Percentiles rank a stretch among this genome's conserved stretches.
phyloP scores from a whole-genome alignment of 2,329 filamentous ascomycete genomes.

The Botrytis elliptica region DNA sequence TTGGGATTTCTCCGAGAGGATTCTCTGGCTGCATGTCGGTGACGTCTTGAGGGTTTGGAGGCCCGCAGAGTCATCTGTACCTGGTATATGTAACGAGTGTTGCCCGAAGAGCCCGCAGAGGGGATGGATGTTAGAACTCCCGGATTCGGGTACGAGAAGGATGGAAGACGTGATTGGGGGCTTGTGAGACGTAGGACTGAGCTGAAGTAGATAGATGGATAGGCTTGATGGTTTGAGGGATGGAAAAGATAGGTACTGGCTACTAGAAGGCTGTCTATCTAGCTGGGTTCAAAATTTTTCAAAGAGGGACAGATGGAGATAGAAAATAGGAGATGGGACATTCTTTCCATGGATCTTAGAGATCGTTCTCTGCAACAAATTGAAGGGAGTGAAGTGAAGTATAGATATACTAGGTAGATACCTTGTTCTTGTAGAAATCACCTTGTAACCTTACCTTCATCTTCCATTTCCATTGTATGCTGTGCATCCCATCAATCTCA shows the following conservation, averaged over 20 bases:
- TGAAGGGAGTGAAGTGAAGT: neutral
- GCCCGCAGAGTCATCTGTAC: neutral
- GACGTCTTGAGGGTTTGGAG: neutral
- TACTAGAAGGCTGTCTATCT: neutral
- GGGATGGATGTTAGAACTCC: neutral
- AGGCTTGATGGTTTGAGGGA: neutral
- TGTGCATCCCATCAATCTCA: slow-evolving; percentile 11
- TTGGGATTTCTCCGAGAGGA: neutral
- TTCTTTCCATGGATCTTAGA: neutral
- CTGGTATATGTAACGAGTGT: neutral
- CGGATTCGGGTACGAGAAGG: neutral
- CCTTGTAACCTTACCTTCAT: neutral
- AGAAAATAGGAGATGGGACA: no score
- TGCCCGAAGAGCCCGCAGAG: slow-evolving; percentile 2
- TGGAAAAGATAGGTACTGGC: neutral
- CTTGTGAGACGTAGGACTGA: neutral
- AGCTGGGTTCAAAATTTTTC: neutral
- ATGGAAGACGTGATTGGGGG: neutral
- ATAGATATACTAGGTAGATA: neutral
- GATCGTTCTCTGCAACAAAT: neutral
- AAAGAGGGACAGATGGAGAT: neutral
- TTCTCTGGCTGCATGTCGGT: neutral
- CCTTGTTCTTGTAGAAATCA: neutral
- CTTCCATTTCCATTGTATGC: neutral
- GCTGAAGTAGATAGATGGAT: neutral